phyloP scores from a whole-genome alignment of 306 rosid species.

The Pyrus bretschneideri region DNA sequence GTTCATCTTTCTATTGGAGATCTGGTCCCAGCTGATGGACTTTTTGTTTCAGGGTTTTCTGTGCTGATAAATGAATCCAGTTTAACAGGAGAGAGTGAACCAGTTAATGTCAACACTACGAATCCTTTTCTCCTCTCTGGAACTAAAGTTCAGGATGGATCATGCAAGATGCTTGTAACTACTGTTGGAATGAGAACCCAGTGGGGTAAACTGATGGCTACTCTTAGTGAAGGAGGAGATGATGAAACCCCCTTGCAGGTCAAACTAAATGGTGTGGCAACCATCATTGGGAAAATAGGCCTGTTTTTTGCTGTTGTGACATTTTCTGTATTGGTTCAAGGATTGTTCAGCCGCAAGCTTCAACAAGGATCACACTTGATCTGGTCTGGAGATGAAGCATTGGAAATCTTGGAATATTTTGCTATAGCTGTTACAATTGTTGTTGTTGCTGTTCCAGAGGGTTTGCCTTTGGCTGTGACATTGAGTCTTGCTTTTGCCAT shows the following conservation, averaged over 20 bases:
- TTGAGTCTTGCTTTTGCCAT: constrained; percentile 97
- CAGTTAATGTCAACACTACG: constrained; percentile 48
- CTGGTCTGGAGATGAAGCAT: constrained; percentile 86
- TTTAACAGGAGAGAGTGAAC: constrained; percentile 98
- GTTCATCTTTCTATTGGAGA: constrained; percentile 92
- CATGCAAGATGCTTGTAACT: constrained; percentile 96
- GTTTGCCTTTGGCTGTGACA: constrained; percentile 96
- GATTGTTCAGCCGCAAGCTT: constrained; percentile 70
- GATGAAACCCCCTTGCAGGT: constrained; percentile 99
- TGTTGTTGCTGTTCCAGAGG: constrained; percentile 99
- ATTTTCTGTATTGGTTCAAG: constrained; percentile 89
- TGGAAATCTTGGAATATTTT: constrained; percentile 78
- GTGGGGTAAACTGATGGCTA: constrained; percentile 97
- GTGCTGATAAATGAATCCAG: constrained; percentile 88
- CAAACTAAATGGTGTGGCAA: constrained; percentile 98
- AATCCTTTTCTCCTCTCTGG: constrained; percentile 93
- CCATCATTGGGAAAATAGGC: constrained; percentile 92
- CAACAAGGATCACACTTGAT: constrained; percentile 68
- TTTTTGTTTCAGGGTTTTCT: constrained; percentile 78
- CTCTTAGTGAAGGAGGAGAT: constrained; percentile 97
- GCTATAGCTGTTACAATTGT: constrained; percentile 95
- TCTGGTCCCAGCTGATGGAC: constrained; percentile 97
- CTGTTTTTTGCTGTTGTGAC: constrained; percentile 89
- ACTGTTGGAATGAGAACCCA: constrained; percentile 99
- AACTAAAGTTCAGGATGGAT: constrained; percentile 97